Evolutionary conservation across 331 rosid genomes (phyloP).

Genomic region (Rosa hybrid): DNA sequence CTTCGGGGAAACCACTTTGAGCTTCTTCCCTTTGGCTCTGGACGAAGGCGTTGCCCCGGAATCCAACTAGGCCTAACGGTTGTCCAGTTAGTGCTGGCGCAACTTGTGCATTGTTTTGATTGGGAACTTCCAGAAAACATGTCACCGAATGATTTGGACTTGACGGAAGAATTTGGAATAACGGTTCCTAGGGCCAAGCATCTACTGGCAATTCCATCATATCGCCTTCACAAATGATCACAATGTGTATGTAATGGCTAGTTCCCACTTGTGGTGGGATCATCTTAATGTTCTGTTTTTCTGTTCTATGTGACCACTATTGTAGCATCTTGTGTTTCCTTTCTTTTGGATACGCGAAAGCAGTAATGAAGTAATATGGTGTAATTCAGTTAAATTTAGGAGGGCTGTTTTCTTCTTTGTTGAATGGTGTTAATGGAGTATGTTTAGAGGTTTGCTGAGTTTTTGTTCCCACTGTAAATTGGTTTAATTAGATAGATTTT

Average conservation of each 20-base stretch:
- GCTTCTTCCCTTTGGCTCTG: constrained; percentile 11
- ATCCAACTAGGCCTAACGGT: constrained; percentile 1
- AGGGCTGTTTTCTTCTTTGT: too few relatives aligned
- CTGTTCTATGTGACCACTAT: background rate
- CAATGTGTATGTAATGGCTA: background rate
- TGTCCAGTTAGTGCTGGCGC: background rate
- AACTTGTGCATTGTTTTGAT: constrained; percentile 11
- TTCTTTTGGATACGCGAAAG: too few relatives aligned
- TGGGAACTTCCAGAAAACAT: constrained; percentile 13
- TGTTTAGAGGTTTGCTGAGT: too few relatives aligned
- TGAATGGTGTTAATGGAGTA: too few relatives aligned
- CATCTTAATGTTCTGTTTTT: background rate
- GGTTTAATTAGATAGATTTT: too few relatives aligned
- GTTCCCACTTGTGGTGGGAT: background rate
- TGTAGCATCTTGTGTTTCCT: background rate
- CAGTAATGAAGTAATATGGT: background rate
- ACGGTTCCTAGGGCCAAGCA: constrained; percentile 2
- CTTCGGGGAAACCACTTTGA: constrained; percentile 5
- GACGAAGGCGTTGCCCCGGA: constrained; percentile 13
- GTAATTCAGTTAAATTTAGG: too few relatives aligned
- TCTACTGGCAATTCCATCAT: constrained; percentile 1
- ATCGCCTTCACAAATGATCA: constrained; percentile 2
- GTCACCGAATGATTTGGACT: background rate
- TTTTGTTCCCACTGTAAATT: too few relatives aligned
- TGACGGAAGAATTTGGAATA: constrained; percentile 8